Percentiles rank a stretch among this genome's conserved stretches.
These are phyloP conservation scores for Microbotryum intermedium DNA, from an alignment of 1,284 basidiomycete genomes.

Conservation along the genomic window DNA sequence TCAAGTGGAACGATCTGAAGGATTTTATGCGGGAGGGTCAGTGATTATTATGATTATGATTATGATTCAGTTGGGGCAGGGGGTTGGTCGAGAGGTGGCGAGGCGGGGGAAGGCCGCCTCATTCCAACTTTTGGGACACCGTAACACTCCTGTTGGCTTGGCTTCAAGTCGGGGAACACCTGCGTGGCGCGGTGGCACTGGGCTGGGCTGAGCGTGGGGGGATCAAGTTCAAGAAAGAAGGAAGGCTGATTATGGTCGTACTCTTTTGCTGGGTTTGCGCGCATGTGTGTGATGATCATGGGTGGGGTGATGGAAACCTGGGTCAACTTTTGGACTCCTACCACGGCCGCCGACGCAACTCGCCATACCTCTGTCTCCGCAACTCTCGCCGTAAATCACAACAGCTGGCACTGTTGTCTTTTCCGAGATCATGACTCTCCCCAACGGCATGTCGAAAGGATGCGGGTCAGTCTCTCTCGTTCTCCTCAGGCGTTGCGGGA, in stretches of 20 bases:
- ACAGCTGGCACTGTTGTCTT: conserved; percentile 67
- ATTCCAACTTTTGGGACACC: neutral
- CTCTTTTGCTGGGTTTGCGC: too few species aligned
- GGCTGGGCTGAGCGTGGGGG: too few species aligned
- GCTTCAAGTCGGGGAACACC: too few species aligned
- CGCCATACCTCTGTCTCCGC: conserved; percentile 4
- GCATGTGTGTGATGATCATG: too few species aligned
- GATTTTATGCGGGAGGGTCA: conserved; percentile 99
- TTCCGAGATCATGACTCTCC: conserved; percentile 94
- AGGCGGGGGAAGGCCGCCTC: neutral
- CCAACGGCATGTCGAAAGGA: conserved; percentile 92
- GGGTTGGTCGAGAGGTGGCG: conserved; percentile 39
- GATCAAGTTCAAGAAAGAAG: neutral
- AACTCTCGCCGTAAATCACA: neutral
- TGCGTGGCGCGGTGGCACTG: too few species aligned
- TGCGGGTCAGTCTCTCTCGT: conserved; percentile 65
- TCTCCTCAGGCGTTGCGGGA: neutral
- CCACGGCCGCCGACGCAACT: neutral
- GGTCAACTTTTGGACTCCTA: neutral
- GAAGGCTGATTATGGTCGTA: neutral
- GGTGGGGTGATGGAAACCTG: neutral
- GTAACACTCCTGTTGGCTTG: too few species aligned
- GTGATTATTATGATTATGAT: conserved; percentile 43
- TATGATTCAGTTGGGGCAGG: conserved; percentile 49
- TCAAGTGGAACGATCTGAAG: conserved; percentile 94